A percentile compares a stretch with the other conserved stretches of the same genome.
Conservation (phyloP, 139 green algal species). For the Volvox reticuliferus region DNA sequence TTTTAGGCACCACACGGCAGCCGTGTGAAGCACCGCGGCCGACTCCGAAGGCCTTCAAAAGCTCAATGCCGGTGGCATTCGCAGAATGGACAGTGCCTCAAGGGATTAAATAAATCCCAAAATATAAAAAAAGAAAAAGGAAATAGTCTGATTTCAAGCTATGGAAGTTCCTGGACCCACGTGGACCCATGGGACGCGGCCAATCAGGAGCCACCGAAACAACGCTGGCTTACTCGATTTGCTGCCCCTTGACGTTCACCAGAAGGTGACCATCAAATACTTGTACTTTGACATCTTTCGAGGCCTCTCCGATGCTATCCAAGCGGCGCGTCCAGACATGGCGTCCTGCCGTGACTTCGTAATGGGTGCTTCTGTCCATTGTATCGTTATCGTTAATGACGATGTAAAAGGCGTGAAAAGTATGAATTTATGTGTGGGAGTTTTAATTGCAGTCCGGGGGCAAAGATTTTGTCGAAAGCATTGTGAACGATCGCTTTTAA, state of each 20-base stretch:
- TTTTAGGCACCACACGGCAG: no score
- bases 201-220: not conserved
- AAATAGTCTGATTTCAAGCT: no score
- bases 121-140: no score
- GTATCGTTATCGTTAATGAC: not conserved
- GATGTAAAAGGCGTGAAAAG: not conserved
- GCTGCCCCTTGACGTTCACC: not conserved
- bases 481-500: no score
- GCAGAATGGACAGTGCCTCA: no score
- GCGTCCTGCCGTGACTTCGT: not conserved
- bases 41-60: no score
- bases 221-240: constrained; percentile 23
- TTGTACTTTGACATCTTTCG: constrained; percentile 2
- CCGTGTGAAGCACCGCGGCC: no score
- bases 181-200: not conserved
- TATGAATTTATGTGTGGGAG: no score
- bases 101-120: no score
- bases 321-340: constrained; percentile 15
- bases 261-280: constrained; percentile 22
- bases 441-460: no score
- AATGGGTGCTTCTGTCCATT: not conserved
- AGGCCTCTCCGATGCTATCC: not conserved
- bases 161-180: not conserved
- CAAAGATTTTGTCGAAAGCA: no score
- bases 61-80: no score